Conservation (phyloP, 2,329 filamentous ascomycete genomes). For the Coleophoma cylindrospora region DNA sequence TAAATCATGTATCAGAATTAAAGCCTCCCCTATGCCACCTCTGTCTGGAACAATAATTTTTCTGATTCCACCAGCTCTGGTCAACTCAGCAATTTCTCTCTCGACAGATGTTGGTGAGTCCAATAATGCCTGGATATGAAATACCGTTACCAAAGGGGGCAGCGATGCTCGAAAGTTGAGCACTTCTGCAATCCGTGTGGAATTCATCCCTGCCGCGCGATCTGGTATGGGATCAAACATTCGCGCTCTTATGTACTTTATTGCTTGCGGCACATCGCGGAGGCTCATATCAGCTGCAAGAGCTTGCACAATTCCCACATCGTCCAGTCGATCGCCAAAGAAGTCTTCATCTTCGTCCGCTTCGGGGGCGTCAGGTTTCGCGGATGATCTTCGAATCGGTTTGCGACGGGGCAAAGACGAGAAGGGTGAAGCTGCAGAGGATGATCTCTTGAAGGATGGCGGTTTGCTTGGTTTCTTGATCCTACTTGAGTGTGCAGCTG, state of each 20-base stretch:
- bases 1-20: conserved; percentile 55
- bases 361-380: conserved; percentile 11
- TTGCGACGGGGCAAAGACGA: conserved; percentile 23
- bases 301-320: conserved; percentile 50
- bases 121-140: conserved; percentile 62
- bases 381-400: conserved; percentile 12
- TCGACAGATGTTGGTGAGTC: conserved; percentile 59
- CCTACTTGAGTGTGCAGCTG: conserved; percentile 24
- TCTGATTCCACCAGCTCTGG: conserved; percentile 50
- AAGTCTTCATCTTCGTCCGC: conserved; percentile 29
- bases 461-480: conserved; percentile 23
- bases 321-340: conserved; percentile 48
- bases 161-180: conserved; percentile 54
- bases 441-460: conserved; percentile 19
- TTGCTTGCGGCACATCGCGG: conserved; percentile 58
- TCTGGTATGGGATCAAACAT: conserved; percentile 64
- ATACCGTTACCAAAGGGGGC: conserved; percentile 59
- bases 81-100: conserved; percentile 59
- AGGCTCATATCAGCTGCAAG: conserved; percentile 52
- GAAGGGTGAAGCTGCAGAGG: conserved; percentile 17
- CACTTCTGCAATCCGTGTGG: conserved; percentile 56
- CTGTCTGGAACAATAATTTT: conserved; percentile 58
- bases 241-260: conserved; percentile 52
- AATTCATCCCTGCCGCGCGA: conserved; percentile 54
- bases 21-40: conserved; percentile 54